Evolutionary conservation across 1,284 basidiomycete genomes (phyloP).

Genomic region (Schizophyllum amplum): DNA sequence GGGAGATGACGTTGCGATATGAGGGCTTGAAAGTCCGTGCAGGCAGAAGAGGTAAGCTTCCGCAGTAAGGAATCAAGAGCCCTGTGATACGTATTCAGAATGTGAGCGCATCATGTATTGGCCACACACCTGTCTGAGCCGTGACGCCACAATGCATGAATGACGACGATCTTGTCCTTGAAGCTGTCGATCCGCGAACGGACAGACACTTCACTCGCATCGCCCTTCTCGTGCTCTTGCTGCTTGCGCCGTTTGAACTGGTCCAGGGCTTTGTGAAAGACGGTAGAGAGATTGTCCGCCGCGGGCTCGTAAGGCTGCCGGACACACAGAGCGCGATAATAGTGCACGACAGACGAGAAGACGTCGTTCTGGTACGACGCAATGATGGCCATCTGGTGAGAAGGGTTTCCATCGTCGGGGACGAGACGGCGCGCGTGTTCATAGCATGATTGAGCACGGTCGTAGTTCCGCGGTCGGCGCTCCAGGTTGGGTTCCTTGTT

Average conservation of each 20-base stretch:
- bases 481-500: constrained; percentile 29
- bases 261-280: constrained; percentile 61
- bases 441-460: constrained; percentile 74
- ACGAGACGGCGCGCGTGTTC: constrained; percentile 74
- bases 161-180: constrained; percentile 62
- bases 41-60: constrained; percentile 39
- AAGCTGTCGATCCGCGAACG: constrained; percentile 48
- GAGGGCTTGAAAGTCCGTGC: constrained; percentile 46
- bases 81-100: neutral
- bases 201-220: constrained; percentile 23
- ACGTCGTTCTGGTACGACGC: constrained; percentile 77
- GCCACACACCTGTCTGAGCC: constrained; percentile 42
- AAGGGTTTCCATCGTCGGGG: constrained; percentile 84
- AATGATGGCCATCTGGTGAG: constrained; percentile 92
- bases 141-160: constrained; percentile 63
- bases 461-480: constrained; percentile 49
- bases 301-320: constrained; percentile 83
- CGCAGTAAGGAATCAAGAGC: constrained; percentile 16
- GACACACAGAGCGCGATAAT: constrained; percentile 89
- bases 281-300: constrained; percentile 73
- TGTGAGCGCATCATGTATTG: constrained; percentile 27
- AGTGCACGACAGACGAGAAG: constrained; percentile 79
- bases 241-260: constrained; percentile 32
- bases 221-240: constrained; percentile 27
- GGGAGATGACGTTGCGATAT: constrained; percentile 67